Evolutionary conservation across 257 asterid species (phyloP).

Genomic region (Ophiorrhiza pumila): DNA sequence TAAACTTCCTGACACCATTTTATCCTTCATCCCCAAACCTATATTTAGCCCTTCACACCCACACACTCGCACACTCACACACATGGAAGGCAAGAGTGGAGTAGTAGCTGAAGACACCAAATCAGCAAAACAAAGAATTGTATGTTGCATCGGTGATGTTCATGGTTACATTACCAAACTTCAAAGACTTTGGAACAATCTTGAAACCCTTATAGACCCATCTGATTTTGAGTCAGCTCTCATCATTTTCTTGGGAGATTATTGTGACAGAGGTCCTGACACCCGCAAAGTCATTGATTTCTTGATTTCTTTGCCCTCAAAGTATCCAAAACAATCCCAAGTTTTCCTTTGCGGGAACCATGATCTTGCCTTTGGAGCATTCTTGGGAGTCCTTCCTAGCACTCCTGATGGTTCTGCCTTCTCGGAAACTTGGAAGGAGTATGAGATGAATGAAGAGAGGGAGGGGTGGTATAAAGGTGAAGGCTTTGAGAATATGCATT

Average conservation of each 20-base stretch:
- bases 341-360: conserved; percentile 86
- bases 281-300: conserved; percentile 62
- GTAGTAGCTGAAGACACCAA: conserved; percentile 12
- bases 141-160: conserved; percentile 74
- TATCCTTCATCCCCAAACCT: too few species aligned
- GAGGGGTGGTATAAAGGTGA: conserved; percentile 88
- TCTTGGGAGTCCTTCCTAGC: conserved; percentile 65
- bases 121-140: conserved; percentile 38
- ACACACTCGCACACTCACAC: too few species aligned
- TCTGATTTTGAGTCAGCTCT: conserved; percentile 66
- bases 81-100: conserved; percentile 12
- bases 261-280: conserved; percentile 77
- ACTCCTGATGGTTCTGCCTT: conserved; percentile 69
- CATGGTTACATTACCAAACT: conserved; percentile 73
- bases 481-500: conserved; percentile 74
- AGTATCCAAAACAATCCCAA: conserved; percentile 73
- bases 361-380: conserved; percentile 74
- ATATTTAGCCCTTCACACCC: too few species aligned
- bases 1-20: too few species aligned
- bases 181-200: conserved; percentile 67
- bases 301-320: conserved; percentile 59
- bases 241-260: conserved; percentile 85
- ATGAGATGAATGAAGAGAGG: conserved; percentile 65
- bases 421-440: conserved; percentile 76
- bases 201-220: conserved; percentile 43